Conservation (phyloP, 73 alveolate species). For the Paramecium primaurelia region DNA sequence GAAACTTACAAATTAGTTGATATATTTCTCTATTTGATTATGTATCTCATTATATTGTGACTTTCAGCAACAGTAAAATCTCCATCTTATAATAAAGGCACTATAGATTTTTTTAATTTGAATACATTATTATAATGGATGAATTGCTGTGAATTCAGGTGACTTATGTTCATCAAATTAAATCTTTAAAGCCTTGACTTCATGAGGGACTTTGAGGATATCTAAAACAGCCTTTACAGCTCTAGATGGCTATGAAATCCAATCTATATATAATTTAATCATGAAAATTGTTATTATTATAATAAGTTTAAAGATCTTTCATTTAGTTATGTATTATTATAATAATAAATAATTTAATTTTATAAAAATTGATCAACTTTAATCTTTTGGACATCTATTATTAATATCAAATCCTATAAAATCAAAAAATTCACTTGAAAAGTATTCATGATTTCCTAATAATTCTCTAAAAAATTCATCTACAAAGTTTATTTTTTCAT, state of each 20-base stretch:
- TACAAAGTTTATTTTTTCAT: background rate
- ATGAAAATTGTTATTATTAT: background rate
- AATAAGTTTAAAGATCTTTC: background rate
- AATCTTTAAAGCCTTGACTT: background rate
- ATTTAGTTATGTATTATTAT: background rate
- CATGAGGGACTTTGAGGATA: background rate
- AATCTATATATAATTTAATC: constrained; percentile 36
- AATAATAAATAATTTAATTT: background rate
- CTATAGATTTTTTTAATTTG: background rate
- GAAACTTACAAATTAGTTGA: background rate
- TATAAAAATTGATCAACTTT: background rate
- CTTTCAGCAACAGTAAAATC: background rate
- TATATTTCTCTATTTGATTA: constrained; percentile 2
- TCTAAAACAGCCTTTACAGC: constrained; percentile 25
- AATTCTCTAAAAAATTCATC: constrained; percentile 24
- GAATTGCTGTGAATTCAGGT: background rate
- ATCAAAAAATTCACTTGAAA: constrained; percentile 5
- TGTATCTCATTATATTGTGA: constrained; percentile 20
- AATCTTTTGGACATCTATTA: constrained; percentile 9
- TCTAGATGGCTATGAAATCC: constrained; percentile 49
- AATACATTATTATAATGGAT: constrained; percentile 21
- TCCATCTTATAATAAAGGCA: constrained; percentile 1
- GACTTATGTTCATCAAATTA: constrained; percentile 26
- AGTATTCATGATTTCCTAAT: background rate
- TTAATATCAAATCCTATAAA: background rate